Percentiles rank a stretch among this genome's conserved stretches.
Conservation (phyloP, 768 basidiomycete species). For the Mycena metata region DNA sequence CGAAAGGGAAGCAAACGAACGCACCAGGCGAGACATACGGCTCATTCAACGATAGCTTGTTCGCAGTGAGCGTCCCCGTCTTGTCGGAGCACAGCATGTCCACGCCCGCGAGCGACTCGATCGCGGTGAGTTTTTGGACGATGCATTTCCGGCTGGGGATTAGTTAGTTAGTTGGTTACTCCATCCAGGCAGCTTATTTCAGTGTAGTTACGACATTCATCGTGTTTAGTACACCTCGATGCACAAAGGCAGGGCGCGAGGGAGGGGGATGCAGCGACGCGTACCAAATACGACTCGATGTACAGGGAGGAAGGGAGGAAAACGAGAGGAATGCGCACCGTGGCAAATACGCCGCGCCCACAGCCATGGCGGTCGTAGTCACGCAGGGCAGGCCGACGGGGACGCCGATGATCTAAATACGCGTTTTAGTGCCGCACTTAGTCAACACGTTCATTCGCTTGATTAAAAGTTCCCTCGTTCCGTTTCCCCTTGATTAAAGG, state of each 20-base stretch:
- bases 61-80: constrained; percentile 3
- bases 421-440: too few species aligned
- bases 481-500: too few species aligned
- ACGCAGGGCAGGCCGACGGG: constrained; percentile 65
- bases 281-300: constrained; percentile 1
- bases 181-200: too few species aligned
- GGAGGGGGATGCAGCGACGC: too few species aligned
- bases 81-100: constrained; percentile 30
- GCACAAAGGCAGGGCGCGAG: too few species aligned
- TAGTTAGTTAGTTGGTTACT: too few species aligned
- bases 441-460: too few species aligned
- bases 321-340: constrained; percentile 53
- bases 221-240: too few species aligned
- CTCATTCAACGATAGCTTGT: not conserved
- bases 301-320: not conserved
- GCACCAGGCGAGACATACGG: constrained; percentile 29
- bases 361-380: constrained; percentile 51
- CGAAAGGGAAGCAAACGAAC: not conserved
- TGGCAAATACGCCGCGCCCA: constrained; percentile 54
- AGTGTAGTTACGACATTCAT: too few species aligned
- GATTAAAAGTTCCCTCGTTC: too few species aligned
- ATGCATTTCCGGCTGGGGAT: constrained; percentile 53
- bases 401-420: constrained; percentile 56
- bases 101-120: constrained; percentile 65
- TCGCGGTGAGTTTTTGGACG: constrained; percentile 64